Base-by-base conservation (phyloP, 1,284 basidiomycete species). In the Neolentinus lepideus region DNA sequence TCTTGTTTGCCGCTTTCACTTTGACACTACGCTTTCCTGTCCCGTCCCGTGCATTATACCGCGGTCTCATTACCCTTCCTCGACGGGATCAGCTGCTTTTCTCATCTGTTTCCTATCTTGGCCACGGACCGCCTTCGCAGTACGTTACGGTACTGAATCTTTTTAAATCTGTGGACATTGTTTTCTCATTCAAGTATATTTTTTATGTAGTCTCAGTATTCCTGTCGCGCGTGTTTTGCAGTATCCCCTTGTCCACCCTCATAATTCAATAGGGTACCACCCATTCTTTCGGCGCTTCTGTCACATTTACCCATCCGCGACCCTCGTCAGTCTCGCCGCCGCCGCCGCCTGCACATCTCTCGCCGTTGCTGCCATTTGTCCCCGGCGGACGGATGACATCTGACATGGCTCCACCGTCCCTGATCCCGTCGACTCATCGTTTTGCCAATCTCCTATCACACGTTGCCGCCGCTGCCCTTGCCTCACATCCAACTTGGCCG, bases 321-420 rank as follows among this genome's bases (percentile, higher is more conserved):
- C 38, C 38, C 16, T n/a, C 38, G 38, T 43, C 38, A 43, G 38
- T 43, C 38, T n/a, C 38, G 38, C 38, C 38, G 33, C 33, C 33
- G 9, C 33, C 45, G 10, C 21, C 24, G 21, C 45, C n/a, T 47
- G 8, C 19, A 9, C 47, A 11, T 26, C 24, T 50, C 47, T n/a
- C 47, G 47, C 21, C 22, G 21, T 25, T 25, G 10, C 8, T 29
- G 21, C 27, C 24, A 12, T 14, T 29, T 43, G 38, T 43, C 38
- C 38, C 38, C 12, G 47, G 47, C 22, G 47, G 47, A 50, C 27
- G 47, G 47, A n/a, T 50, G 47, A n/a, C 27, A 50, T 50, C 47
- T 26, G 24, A 50, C 47, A n/a, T n/a, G 47, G 47, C 47, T 50
- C 47, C 38, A 43, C 38, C 38, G 38, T 43, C 12, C 16, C 38